Evolutionary conservation across 2,329 filamentous ascomycete genomes (phyloP).

Genomic region (Colletotrichum lini): DNA sequence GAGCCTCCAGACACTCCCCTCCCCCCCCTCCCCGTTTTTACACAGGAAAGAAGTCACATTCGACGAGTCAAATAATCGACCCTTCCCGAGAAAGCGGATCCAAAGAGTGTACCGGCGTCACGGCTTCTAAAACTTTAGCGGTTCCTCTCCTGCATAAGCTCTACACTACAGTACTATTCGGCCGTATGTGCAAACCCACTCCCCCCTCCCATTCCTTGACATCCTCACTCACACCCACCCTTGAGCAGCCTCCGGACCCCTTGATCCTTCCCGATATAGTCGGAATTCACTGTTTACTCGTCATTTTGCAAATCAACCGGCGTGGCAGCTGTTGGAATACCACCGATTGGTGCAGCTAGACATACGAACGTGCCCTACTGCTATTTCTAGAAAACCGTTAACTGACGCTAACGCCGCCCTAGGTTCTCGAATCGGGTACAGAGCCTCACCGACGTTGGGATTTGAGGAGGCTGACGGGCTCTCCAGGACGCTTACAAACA

Average conservation of each 20-base stretch:
- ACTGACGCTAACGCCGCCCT: background rate
- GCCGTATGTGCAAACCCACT: constrained; percentile 6
- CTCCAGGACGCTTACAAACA: background rate
- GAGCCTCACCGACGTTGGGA: constrained; percentile 30
- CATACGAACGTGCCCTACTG: background rate
- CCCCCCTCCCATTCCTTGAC: background rate
- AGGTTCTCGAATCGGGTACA: constrained; percentile 7
- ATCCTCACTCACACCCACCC: background rate
- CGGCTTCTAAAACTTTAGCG: background rate
- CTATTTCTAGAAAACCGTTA: background rate
- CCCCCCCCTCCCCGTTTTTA: too few species aligned
- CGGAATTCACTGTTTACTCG: constrained; percentile 12
- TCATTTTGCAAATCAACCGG: background rate
- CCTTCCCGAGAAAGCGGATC: constrained; percentile 5
- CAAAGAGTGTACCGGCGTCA: constrained; percentile 11
- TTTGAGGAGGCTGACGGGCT: constrained; percentile 12
- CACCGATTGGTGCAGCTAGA: constrained; percentile 33
- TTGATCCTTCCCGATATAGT: background rate
- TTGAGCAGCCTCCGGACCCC: background rate
- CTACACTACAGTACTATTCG: constrained; percentile 32
- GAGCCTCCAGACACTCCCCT: constrained; percentile 15
- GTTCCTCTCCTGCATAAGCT: background rate
- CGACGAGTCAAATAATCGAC: constrained; percentile 31
- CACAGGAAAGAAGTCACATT: constrained; percentile 19
- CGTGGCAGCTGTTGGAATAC: constrained; percentile 18